These are phyloP conservation scores for Paxillus rubicundulus DNA, from an alignment of 768 basidiomycete genomes.

Conservation along the genomic window DNA sequence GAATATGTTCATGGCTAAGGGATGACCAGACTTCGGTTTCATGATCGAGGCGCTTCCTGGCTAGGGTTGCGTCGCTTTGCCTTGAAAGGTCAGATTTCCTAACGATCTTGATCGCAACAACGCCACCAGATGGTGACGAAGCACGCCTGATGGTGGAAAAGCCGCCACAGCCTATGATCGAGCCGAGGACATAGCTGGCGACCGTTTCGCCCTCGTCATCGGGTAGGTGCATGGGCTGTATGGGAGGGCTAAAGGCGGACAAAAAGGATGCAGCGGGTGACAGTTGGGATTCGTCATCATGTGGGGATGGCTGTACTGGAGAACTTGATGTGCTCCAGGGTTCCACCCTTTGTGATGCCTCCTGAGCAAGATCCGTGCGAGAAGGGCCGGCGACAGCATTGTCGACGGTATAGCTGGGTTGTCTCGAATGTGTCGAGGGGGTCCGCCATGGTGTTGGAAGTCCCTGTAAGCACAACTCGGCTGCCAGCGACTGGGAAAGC, in stretches of 20 bases:
- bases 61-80: conserved; percentile 45
- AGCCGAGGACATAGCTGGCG: conserved; percentile 72
- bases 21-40: conserved; percentile 74
- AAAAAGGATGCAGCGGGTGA: conserved; percentile 79
- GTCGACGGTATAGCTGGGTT: conserved; percentile 1
- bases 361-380: conserved; percentile 29
- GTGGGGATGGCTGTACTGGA: conserved; percentile 5
- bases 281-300: conserved; percentile 17
- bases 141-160: conserved; percentile 80
- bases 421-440: background rate
- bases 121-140: conserved; percentile 56
- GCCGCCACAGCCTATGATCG: conserved; percentile 73
- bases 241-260: conserved; percentile 53
- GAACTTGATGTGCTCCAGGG: background rate
- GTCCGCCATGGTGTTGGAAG: conserved; percentile 12
- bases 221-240: conserved; percentile 36
- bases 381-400: conserved; percentile 1
- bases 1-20: conserved; percentile 80
- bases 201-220: conserved; percentile 70
- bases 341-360: conserved; percentile 16
- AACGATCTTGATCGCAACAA: conserved; percentile 84
- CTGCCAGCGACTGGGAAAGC: conserved; percentile 7
- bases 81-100: conserved; percentile 54
- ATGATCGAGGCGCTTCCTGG: conserved; percentile 58
- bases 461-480: conserved; percentile 7